Evolutionary conservation across 2,329 filamentous ascomycete genomes (phyloP).

Genomic region (Arthrobotrys conoides): DNA sequence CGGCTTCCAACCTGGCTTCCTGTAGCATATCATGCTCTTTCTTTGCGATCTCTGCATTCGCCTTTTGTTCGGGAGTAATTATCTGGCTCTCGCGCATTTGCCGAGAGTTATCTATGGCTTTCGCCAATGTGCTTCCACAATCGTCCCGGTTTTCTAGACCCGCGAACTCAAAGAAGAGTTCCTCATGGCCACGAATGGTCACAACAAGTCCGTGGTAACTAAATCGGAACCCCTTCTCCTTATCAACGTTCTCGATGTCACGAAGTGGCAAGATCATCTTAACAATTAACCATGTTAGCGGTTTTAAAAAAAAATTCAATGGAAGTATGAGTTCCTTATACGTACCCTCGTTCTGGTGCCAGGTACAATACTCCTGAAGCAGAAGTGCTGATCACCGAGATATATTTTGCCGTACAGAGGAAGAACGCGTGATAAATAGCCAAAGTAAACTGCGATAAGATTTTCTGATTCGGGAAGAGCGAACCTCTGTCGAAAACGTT

Average conservation of each 20-base stretch:
- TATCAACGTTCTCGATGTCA: conserved; percentile 92
- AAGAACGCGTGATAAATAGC: conserved; percentile 88
- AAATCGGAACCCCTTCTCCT: conserved; percentile 94
- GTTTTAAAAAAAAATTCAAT: neutral
- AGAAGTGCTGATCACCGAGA: conserved; percentile 87
- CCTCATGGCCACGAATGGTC: conserved; percentile 94
- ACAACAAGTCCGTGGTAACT: conserved; percentile 91
- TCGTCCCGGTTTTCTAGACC: conserved; percentile 85
- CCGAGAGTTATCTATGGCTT: conserved; percentile 79
- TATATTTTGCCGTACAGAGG: conserved; percentile 98
- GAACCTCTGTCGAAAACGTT: conserved; percentile 91
- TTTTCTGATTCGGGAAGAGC: conserved; percentile 86
- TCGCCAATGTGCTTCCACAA: conserved; percentile 84
- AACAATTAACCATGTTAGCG: conserved; percentile 60
- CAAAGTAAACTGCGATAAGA: conserved; percentile 90
- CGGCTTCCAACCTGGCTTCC: conserved; percentile 74
- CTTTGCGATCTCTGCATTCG: conserved; percentile 80
- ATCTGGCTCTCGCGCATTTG: conserved; percentile 79
- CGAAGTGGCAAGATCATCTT: conserved; percentile 84
- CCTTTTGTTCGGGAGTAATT: conserved; percentile 77
- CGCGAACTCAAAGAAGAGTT: conserved; percentile 95
- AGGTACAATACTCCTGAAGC: conserved; percentile 90
- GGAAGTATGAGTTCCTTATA: neutral
- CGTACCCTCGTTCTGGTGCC: conserved; percentile 85
- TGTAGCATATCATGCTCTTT: conserved; percentile 85